phyloP scores from a whole-genome alignment of 1,139 yeast species.

The Sugiyamaella novakii region DNA sequence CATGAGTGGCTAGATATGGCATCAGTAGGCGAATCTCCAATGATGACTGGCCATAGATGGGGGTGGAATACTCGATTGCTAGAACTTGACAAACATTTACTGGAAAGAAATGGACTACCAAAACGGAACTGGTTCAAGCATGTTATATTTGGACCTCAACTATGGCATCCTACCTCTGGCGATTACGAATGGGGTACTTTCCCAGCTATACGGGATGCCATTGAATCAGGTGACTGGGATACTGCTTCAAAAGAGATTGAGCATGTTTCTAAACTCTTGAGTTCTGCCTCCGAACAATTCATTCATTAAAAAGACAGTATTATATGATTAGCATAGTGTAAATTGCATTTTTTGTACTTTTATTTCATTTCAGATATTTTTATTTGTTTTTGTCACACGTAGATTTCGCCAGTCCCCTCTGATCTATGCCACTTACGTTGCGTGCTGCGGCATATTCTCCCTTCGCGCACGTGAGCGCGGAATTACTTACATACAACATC shows the following conservation, averaged over 20 bases:
- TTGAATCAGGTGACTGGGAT: slow-evolving; percentile 52
- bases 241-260: slow-evolving; percentile 49
- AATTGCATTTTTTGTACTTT: no score
- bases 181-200: slow-evolving; percentile 64
- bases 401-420: no score
- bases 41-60: slow-evolving; percentile 71
- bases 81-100: slow-evolving; percentile 57
- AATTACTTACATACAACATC: no score
- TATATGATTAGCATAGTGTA: no score
- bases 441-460: no score
- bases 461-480: no score
- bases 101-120: slow-evolving; percentile 50
- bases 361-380: no score
- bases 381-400: no score
- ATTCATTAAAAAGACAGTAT: no score
- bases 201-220: slow-evolving; percentile 72
- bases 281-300: slow-evolving; percentile 7
- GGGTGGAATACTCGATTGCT: slow-evolving; percentile 73
- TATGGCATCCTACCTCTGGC: slow-evolving; percentile 54
- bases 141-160: slow-evolving; percentile 68
- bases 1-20: slow-evolving; percentile 57
- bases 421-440: no score
- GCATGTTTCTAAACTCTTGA: slow-evolving; percentile 7
- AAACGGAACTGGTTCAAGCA: slow-evolving; percentile 70
- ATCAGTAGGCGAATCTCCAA: slow-evolving; percentile 59